Conservation (phyloP, 805 yeast genomes). For the Komagataella phaffii region DNA sequence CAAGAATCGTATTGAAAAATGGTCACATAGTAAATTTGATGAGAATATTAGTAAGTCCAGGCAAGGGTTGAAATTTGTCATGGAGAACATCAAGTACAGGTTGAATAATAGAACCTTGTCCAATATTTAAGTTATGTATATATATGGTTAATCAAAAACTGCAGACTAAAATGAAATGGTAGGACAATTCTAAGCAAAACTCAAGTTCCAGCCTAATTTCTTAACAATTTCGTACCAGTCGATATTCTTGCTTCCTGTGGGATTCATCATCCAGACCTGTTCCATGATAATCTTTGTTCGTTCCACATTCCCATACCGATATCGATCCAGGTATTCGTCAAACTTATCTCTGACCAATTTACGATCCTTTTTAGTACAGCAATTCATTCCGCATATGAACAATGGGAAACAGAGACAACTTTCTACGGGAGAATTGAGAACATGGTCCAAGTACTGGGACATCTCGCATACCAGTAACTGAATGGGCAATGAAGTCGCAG, state of each 20-base stretch:
- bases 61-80: constrained; percentile 64
- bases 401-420: constrained; percentile 65
- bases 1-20: constrained; percentile 62
- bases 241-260: constrained; percentile 42
- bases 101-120: not conserved
- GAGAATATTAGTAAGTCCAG: constrained; percentile 55
- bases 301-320: constrained; percentile 50
- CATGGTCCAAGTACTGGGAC: constrained; percentile 40
- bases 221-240: constrained; percentile 66
- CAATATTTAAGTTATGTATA: not conserved
- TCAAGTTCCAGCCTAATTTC: constrained; percentile 63
- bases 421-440: constrained; percentile 55
- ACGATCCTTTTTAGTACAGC: constrained; percentile 39
- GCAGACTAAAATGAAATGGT: too few species aligned
- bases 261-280: constrained; percentile 32
- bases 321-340: constrained; percentile 42
- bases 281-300: constrained; percentile 30
- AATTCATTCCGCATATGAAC: constrained; percentile 65
- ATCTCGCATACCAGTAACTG: constrained; percentile 44
- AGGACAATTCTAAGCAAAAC: constrained; percentile 40
- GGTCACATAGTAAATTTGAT: constrained; percentile 63
- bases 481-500: constrained; percentile 50
- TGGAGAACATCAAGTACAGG: constrained; percentile 29
- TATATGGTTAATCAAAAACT: not conserved
- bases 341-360: constrained; percentile 36